A percentile compares a stretch with the other conserved stretches of the same genome.
Evolutionary conservation across 257 asterid genomes (phyloP).

Genomic region (Scutellaria minor): DNA sequence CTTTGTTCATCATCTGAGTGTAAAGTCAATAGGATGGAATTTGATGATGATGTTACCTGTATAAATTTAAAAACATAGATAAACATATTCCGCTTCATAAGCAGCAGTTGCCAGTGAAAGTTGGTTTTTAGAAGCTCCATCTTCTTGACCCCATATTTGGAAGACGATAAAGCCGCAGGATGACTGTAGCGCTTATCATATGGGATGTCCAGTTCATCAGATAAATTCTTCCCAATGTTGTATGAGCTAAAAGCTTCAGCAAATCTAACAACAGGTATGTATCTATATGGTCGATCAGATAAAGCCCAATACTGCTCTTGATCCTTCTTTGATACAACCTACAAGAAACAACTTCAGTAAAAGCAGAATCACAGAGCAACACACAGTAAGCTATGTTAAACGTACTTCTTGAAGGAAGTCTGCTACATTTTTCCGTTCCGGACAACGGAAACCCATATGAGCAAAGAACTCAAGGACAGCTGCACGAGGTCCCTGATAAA

Average conservation of each 20-base stretch:
- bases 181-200: constrained; percentile 84
- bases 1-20: constrained; percentile 12
- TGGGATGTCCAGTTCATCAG: constrained; percentile 65
- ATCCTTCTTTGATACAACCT: constrained; percentile 91
- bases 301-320: constrained; percentile 91
- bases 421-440: constrained; percentile 87
- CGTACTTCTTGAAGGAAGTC: constrained; percentile 98
- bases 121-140: constrained; percentile 74
- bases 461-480: constrained; percentile 72
- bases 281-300: constrained; percentile 66
- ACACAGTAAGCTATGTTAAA: constrained; percentile 29
- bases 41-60: constrained; percentile 61
- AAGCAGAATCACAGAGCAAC: constrained; percentile 17
- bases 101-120: constrained; percentile 84
- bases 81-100: constrained; percentile 87
- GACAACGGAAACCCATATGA: constrained; percentile 82
- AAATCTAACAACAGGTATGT: constrained; percentile 65
- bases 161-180: constrained; percentile 88
- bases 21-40: constrained; percentile 6
- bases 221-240: constrained; percentile 63
- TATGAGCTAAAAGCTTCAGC: constrained; percentile 78
- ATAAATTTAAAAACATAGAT: constrained; percentile 83
- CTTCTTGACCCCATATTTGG: constrained; percentile 75
- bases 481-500: constrained; percentile 89
- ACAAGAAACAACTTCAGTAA: constrained; percentile 36